Evolutionary conservation across 1,139 yeast species (phyloP).

Genomic region (Magnusiomyces ingens): DNA sequence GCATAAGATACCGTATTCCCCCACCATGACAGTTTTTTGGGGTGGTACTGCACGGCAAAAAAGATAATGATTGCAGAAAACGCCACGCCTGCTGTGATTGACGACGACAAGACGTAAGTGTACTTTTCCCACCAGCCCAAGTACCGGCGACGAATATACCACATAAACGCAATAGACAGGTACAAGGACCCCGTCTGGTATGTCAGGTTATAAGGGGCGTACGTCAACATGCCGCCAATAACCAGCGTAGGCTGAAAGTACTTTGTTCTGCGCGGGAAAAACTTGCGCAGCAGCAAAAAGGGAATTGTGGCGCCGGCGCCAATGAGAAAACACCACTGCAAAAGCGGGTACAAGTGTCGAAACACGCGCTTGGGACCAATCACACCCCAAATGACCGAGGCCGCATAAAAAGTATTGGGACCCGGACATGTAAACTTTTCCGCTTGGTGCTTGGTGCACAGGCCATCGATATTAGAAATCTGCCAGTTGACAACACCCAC

Average conservation of each 20-base stretch:
- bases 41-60: conserved; percentile 46
- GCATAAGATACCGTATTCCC: conserved; percentile 43
- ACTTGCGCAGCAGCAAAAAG: conserved; percentile 36
- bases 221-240: conserved; percentile 39
- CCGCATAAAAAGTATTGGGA: conserved; percentile 27
- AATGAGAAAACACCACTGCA: conserved; percentile 46
- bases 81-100: conserved; percentile 46
- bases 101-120: conserved; percentile 52
- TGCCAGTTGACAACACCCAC: conserved; percentile 52
- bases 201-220: conserved; percentile 46
- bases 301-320: conserved; percentile 42
- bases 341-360: conserved; percentile 40
- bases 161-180: conserved; percentile 38
- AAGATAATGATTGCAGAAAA: conserved; percentile 38
- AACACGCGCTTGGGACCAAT: conserved; percentile 56
- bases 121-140: conserved; percentile 59
- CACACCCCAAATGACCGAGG: conserved; percentile 49
- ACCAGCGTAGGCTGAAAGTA: conserved; percentile 44
- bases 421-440: conserved; percentile 32
- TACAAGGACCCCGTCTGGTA: conserved; percentile 34
- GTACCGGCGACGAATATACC: conserved; percentile 32
- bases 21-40: conserved; percentile 46
- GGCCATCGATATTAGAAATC: conserved; percentile 39
- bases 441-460: conserved; percentile 41
- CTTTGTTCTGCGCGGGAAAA: conserved; percentile 18